These are phyloP conservation scores for Daldinia caldariorum DNA, from an alignment of 495 filamentous ascomycete species.

Conservation along the genomic window DNA sequence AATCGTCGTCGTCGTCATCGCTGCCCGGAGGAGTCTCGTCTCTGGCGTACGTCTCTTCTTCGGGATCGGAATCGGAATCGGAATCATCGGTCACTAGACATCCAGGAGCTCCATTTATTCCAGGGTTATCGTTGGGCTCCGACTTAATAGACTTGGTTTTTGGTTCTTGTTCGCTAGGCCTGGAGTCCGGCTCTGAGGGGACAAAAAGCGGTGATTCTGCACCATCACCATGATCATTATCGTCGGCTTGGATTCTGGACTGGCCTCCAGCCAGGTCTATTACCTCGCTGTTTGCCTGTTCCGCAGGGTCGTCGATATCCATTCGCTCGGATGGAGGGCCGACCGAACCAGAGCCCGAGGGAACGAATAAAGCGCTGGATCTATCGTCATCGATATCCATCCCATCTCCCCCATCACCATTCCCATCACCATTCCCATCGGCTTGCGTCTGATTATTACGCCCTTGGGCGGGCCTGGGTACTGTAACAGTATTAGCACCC, in stretches of 20 bases:
- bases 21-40: slow-evolving; percentile 17
- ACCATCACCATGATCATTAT: not conserved
- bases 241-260: no score
- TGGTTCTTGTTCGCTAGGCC: not conserved
- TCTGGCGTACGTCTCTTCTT: not conserved
- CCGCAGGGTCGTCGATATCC: not conserved
- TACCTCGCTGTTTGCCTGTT: not conserved
- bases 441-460: no score
- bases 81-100: not conserved
- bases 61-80: slow-evolving; percentile 9
- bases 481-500: no score
- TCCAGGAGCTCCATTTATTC: not conserved
- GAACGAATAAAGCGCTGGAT: slow-evolving; percentile 24
- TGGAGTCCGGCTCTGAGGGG: not conserved
- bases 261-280: slow-evolving; percentile 17
- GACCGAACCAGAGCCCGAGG: not conserved
- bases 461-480: no score
- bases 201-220: not conserved
- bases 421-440: not conserved
- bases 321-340: not conserved
- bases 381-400: slow-evolving; percentile 12
- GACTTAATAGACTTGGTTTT: not conserved
- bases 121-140: not conserved
- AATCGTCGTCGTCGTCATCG: slow-evolving; percentile 7
- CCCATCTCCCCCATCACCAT: not conserved